Evolutionary conservation across 306 rosid genomes (phyloP).

Genomic region (Ceratonia siliqua): DNA sequence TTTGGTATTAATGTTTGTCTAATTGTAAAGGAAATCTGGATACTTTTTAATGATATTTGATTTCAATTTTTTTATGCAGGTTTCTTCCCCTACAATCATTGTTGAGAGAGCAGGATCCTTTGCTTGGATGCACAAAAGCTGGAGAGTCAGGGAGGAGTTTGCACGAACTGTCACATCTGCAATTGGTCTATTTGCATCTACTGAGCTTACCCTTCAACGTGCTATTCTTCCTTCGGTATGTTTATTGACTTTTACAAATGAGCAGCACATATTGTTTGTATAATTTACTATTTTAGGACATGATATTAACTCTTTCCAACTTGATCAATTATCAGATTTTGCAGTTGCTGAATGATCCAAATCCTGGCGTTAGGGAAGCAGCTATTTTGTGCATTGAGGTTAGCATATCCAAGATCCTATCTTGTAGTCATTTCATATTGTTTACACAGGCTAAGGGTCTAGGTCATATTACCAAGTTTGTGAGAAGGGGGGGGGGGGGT

Average conservation of each 20-base stretch:
- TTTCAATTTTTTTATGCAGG: conserved; percentile 45
- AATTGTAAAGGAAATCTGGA: conserved; percentile 15
- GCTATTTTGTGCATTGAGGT: conserved; percentile 94
- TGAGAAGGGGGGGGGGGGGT: not conserved
- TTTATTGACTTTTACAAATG: conserved; percentile 25
- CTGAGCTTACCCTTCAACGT: conserved; percentile 94
- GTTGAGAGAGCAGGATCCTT: conserved; percentile 97
- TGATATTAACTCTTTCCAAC: conserved; percentile 18
- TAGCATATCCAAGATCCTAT: conserved; percentile 32
- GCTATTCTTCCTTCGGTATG: conserved; percentile 91
- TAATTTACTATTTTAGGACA: conserved; percentile 4
- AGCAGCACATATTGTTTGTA: not conserved
- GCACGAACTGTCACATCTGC: conserved; percentile 95
- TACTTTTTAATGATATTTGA: conserved; percentile 1
- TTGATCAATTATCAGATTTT: conserved; percentile 62
- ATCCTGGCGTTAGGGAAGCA: conserved; percentile 89
- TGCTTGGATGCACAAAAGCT: conserved; percentile 94
- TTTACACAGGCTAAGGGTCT: conserved; percentile 13
- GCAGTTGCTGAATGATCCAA: conserved; percentile 88
- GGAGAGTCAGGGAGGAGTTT: conserved; percentile 99
- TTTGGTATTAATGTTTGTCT: not conserved
- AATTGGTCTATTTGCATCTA: conserved; percentile 85
- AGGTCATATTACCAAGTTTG: conserved; percentile 22
- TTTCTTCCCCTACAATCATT: conserved; percentile 94
- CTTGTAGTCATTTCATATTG: conserved; percentile 7